Conservation (phyloP, 2,329 filamentous ascomycete species). For the Dichotomopilus funicola region DNA sequence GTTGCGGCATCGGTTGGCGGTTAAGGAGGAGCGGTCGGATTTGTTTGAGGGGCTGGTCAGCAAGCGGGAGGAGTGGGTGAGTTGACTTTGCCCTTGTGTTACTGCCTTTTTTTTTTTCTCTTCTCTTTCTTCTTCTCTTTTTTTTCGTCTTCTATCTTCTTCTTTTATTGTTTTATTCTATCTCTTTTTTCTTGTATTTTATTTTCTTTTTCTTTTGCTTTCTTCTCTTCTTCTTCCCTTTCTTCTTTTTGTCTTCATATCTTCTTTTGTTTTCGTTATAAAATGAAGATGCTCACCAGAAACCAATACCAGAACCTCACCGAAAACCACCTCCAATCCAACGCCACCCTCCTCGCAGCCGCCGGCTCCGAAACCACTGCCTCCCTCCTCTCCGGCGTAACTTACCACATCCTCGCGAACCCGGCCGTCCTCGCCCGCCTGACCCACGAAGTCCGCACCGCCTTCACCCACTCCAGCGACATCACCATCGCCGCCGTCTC, state of each 20-base stretch:
- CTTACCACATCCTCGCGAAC: constrained; percentile 35
- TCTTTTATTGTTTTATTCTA: no score
- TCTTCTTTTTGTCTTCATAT: no score
- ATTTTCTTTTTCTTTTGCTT: no score
- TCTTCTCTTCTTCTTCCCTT: no score
- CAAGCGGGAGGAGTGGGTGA: constrained; percentile 21
- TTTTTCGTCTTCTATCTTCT: no score
- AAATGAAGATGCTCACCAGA: not conserved
- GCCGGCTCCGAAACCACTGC: constrained; percentile 48
- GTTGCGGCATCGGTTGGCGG: constrained; percentile 18
- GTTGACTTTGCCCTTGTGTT: not conserved
- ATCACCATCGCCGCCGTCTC: constrained; percentile 27
- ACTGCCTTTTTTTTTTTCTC: not conserved
- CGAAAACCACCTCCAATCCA: constrained; percentile 10
- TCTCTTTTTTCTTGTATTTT: no score
- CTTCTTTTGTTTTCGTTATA: no score
- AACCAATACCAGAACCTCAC: constrained; percentile 11
- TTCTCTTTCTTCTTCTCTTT: no score
- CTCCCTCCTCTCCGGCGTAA: constrained; percentile 35
- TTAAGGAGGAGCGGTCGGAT: constrained; percentile 15
- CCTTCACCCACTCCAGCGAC: constrained; percentile 32
- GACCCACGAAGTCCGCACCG: constrained; percentile 34
- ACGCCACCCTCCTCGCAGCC: constrained; percentile 30
- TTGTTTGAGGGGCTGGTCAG: constrained; percentile 21
- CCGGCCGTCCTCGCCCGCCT: constrained; percentile 32